Evolutionary conservation across 805 yeast species (phyloP), one percentile per base, ranked within the genome.

Genomic region (Candida maris): DNA sequence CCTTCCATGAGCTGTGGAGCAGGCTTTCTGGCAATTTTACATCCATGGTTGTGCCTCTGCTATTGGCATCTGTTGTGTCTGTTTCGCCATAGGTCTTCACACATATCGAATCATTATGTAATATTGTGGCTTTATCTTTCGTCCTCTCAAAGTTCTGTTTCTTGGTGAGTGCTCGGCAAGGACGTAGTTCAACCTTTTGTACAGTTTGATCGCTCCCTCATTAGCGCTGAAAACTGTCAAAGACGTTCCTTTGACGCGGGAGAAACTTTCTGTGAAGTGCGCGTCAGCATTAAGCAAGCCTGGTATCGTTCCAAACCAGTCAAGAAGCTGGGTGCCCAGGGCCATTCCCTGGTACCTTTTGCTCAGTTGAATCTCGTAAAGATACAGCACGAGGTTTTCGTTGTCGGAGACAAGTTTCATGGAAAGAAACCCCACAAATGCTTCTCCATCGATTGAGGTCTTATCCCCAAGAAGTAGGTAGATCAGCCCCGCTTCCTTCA

Each of bases 341-440:
- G 56, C 47, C 3, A 30, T 24, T 1, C 58, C 56, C 32, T 75
- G 73, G 38, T 43, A 62, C 8, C 32, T 12, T 1, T 62, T 60
- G 2, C 38, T 20, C 0, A 78, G 54, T 37, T 79, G 85, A 24
- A 79, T 71, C 49, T 79, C 85, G 45, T 75, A 79, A 7, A 79
- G 57, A 45, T 77, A 79, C 6, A 78, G 38, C 12, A 68, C 70
- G 32, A 62, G 53, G 6, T 49, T 42, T 7, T 54, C 67, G 19
- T 61, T 58, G 33, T 73, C 77, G 6, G 43, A 22, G 0, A 73
- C 68, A n/a, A 71, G 35, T 44, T 66, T 65, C 35, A 74, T 51
- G 1, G 81, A 73, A 9, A 74, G 28, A 42, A 77, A 76, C 1
- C 69, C 77, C 2, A 57, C 51, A 1, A 68, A 25, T 2, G 32